Evolutionary conservation across 768 basidiomycete genomes (phyloP).

Genomic region (Glaciozyma martinii): DNA sequence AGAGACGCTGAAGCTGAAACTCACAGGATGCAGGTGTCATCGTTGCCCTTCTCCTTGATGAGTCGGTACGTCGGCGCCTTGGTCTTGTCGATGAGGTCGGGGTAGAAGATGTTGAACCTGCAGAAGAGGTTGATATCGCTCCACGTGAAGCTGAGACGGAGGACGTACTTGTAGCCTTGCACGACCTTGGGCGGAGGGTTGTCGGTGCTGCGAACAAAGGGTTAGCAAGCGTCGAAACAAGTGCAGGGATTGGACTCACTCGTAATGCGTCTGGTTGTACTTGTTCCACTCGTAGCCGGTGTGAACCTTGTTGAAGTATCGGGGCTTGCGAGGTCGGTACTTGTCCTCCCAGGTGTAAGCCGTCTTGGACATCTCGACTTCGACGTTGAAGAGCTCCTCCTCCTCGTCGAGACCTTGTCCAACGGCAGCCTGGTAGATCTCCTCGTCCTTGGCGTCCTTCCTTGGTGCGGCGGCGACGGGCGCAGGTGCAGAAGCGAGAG

Average conservation of each 20-base stretch:
- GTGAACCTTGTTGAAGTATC: slow-evolving; percentile 97
- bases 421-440: slow-evolving; percentile 51
- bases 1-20: slow-evolving; percentile 42
- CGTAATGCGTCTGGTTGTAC: slow-evolving; percentile 99
- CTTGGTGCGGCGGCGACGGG: slow-evolving; percentile 42
- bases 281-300: slow-evolving; percentile 99
- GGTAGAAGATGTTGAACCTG: slow-evolving; percentile 68
- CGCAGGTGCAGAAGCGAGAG: slow-evolving; percentile 40
- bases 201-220: slow-evolving; percentile 57
- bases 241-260: slow-evolving; percentile 51
- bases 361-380: slow-evolving; percentile 74
- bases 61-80: slow-evolving; percentile 92
- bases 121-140: neutral
- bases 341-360: slow-evolving; percentile 99
- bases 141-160: slow-evolving; percentile 2
- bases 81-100: slow-evolving; percentile 95
- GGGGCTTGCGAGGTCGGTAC: slow-evolving; percentile 89
- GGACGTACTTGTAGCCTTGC: slow-evolving; percentile 74
- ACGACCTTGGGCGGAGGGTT: slow-evolving; percentile 99
- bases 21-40: slow-evolving; percentile 84
- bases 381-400: slow-evolving; percentile 81
- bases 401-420: slow-evolving; percentile 91
- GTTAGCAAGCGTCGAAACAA: slow-evolving; percentile 3
- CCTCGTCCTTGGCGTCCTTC: slow-evolving; percentile 35
- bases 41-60: slow-evolving; percentile 84